Conservation (phyloP, 2,329 filamentous ascomycete genomes). For the Fusarium sp. region DNA sequence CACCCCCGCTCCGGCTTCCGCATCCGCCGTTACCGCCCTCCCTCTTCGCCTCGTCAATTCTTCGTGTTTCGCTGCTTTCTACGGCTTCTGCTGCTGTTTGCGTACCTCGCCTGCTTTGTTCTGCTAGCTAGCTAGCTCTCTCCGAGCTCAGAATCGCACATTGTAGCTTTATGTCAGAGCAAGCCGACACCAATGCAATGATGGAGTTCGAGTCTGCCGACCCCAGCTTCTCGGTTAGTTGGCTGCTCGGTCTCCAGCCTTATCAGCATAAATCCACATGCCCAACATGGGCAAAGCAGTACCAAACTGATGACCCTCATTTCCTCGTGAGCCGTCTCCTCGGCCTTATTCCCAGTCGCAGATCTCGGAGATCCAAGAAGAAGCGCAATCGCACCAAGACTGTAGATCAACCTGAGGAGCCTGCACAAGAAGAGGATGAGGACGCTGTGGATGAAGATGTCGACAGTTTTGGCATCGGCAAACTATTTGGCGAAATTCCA, state of each 20-base stretch:
- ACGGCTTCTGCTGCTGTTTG: conserved; percentile 18
- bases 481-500: conserved; percentile 44
- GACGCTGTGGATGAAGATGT: conserved; percentile 29
- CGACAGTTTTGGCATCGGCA: conserved; percentile 43
- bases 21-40: conserved; percentile 19
- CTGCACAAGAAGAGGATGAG: conserved; percentile 24
- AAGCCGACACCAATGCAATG: conserved; percentile 41
- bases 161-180: conserved; percentile 41
- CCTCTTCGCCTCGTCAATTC: conserved; percentile 20
- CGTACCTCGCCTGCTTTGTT: conserved; percentile 14
- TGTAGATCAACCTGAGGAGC: conserved; percentile 25
- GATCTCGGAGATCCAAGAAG: conserved; percentile 39
- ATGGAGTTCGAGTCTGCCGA: conserved; percentile 49
- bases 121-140: conserved; percentile 30
- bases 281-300: conserved; percentile 47
- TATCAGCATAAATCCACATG: conserved; percentile 39
- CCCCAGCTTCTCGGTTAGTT: conserved; percentile 50
- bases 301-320: conserved; percentile 46
- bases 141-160: conserved; percentile 27
- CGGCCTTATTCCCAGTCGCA: conserved; percentile 46
- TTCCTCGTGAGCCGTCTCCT: conserved; percentile 51
- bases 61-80: conserved; percentile 11
- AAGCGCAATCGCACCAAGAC: conserved; percentile 38
- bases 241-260: conserved; percentile 49
- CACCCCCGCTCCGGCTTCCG: conserved; percentile 41